Base-by-base conservation (phyloP, 78 protist species). In the Dictyostelium citrinum region DNA sequence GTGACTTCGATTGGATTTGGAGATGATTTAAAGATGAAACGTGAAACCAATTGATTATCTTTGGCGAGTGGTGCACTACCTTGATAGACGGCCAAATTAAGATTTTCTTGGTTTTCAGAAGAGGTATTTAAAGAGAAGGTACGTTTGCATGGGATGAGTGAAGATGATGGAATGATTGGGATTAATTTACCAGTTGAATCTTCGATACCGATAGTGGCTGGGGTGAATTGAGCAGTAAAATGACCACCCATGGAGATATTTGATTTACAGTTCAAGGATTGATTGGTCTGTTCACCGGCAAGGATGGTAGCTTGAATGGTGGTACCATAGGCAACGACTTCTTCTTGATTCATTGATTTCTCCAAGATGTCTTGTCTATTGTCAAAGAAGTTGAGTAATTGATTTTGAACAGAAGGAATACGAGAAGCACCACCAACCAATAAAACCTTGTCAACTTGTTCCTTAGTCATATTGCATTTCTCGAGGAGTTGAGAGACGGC, bases 401-500 rank as follows among this genome's bases (percentile, higher is more conserved):
- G 88, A 86, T 49, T 33, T 92, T 97, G 99, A 8, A 99, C 97
- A 90, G 98, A 96, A 81, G 99, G 99, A 85, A 99, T 99, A 16
- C 99, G 99, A 1, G 99, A 98, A 22, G 99, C 98, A 20, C 99
- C 99, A 20, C 99, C 99, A 16, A 99, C 99, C 6, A 99, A 96
- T 45, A 99, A 98, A 51, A 99, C 91, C 72, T 98, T 99, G 84
- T 98, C 97, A 60, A 99, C 74, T 31, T 97, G 98, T 17, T 67
- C 80, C 95, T 98, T 98, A 75, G 41, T 64, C 27, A 99, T 60
- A 39, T 85, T 95, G 2, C 99, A 55, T 84, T 99, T 99, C 43
- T 93, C 91, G 43, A 99, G 83, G 14, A 98, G 99, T 64, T 82
- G 71, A 33, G 78, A 5, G 37, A 99, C 98, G 1, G 99, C 98